A percentile compares a stretch with the other conserved stretches of the same genome.
These are phyloP conservation scores for Pythium aristosporum DNA, from an alignment of 352 stramenopile species.

Conservation along the genomic window DNA sequence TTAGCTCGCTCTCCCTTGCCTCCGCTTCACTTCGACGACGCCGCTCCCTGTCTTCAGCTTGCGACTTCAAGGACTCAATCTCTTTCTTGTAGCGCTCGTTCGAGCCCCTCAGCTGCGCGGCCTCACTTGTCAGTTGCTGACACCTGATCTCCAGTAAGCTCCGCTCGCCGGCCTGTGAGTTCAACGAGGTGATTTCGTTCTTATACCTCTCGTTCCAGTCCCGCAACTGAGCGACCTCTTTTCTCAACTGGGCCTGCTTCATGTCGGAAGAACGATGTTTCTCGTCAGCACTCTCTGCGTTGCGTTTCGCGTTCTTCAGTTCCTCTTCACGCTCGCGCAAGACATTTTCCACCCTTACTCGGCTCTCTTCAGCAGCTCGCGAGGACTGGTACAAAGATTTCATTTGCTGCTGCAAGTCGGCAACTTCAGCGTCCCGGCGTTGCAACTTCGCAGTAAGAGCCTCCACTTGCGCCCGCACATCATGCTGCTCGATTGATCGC, in stretches of 20 bases:
- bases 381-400: constrained; percentile 18
- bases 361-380: constrained; percentile 12
- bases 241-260: constrained; percentile 8
- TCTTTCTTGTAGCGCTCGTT: constrained; percentile 32
- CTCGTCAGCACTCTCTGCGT: constrained; percentile 12
- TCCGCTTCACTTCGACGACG: constrained; percentile 23
- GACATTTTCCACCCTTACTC: constrained; percentile 1
- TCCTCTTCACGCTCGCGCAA: constrained; percentile 16
- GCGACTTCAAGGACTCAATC: constrained; percentile 14
- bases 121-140: constrained; percentile 11
- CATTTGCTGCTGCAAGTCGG: constrained; percentile 16
- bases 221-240: constrained; percentile 13
- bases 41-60: constrained; percentile 22
- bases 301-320: constrained; percentile 9
- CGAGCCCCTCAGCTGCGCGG: constrained; percentile 13
- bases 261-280: constrained; percentile 2
- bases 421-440: constrained; percentile 19
- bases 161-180: constrained; percentile 1
- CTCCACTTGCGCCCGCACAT: constrained; percentile 6
- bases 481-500: constrained; percentile 3
- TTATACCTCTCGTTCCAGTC: constrained; percentile 25
- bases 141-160: constrained; percentile 3
- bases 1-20: constrained; percentile 22
- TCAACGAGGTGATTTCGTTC: constrained; percentile 10
- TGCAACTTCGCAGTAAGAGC: constrained; percentile 8